A percentile compares a stretch with the other conserved stretches of the same genome.
phyloP scores from a whole-genome alignment of 371 early-diverging fungal genomes.

The Apophysomyces trapeziformis region DNA sequence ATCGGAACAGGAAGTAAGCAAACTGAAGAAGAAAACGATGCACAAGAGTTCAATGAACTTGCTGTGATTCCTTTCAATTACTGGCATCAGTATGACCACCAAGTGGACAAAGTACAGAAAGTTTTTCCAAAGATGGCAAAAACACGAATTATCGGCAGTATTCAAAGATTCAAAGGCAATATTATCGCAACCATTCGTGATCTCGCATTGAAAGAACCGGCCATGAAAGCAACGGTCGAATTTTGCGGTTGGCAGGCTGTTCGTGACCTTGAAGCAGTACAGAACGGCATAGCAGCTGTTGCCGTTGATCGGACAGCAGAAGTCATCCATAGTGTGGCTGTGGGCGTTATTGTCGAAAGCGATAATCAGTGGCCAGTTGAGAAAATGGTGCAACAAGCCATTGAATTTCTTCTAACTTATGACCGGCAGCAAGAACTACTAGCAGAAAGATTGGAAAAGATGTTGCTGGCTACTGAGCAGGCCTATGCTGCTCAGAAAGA shows the following conservation, averaged over 20 bases:
- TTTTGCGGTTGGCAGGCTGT: slow-evolving; percentile 25
- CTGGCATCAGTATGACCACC: slow-evolving; percentile 45
- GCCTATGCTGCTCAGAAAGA: slow-evolving; percentile 21
- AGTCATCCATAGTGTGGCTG: slow-evolving; percentile 45
- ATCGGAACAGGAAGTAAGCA: not conserved
- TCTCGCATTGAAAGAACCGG: slow-evolving; percentile 15
- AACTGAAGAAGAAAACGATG: slow-evolving; percentile 1
- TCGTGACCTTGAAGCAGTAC: slow-evolving; percentile 27
- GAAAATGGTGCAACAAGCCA: slow-evolving; percentile 41
- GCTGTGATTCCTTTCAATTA: slow-evolving; percentile 38
- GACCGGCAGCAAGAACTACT: slow-evolving; percentile 34
- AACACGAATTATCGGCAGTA: slow-evolving; percentile 15
- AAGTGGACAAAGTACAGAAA: slow-evolving; percentile 15
- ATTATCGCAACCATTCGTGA: slow-evolving; percentile 18
- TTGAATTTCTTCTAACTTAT: slow-evolving; percentile 51
- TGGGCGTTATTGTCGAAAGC: slow-evolving; percentile 42
- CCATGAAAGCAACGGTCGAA: slow-evolving; percentile 23
- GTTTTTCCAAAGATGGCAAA: slow-evolving; percentile 22
- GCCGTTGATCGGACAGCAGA: slow-evolving; percentile 46
- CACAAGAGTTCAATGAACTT: slow-evolving; percentile 5
- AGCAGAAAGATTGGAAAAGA: slow-evolving; percentile 37
- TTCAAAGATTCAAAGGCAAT: slow-evolving; percentile 25
- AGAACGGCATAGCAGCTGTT: slow-evolving; percentile 41
- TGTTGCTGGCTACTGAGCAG: slow-evolving; percentile 29
- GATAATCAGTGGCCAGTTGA: slow-evolving; percentile 22